These are phyloP conservation scores for Daldinia loculata DNA, from an alignment of 495 filamentous ascomycete genomes.

Conservation along the genomic window DNA sequence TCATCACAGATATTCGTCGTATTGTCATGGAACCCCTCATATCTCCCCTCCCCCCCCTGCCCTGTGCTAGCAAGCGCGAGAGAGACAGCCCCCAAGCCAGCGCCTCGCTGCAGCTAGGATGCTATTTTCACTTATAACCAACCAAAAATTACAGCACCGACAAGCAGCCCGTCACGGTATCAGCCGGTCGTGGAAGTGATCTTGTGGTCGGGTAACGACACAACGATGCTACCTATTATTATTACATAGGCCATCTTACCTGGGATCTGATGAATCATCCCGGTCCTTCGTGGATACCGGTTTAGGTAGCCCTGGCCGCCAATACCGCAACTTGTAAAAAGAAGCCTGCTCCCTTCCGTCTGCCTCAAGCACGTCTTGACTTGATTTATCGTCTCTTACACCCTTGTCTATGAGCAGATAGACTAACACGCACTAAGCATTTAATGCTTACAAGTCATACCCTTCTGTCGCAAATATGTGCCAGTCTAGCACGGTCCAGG, in stretches of 20 bases:
- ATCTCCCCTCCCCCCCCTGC: conserved; percentile 9
- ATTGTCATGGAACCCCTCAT: conserved; percentile 5
- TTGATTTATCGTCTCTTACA: conserved; percentile 30
- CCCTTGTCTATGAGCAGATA: conserved; percentile 25
- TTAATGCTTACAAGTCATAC: conserved; percentile 15
- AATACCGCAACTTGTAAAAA: conserved; percentile 21
- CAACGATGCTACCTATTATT: conserved; percentile 28
- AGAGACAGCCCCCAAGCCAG: conserved; percentile 24
- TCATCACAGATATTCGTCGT: conserved; percentile 12
- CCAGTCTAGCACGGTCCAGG: conserved; percentile 14
- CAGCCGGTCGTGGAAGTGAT: conserved; percentile 29
- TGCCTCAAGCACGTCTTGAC: not conserved
- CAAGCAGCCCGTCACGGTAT: conserved; percentile 29
- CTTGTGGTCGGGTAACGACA: conserved; percentile 34
- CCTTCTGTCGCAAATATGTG: conserved; percentile 18
- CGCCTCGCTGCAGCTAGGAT: conserved; percentile 41
- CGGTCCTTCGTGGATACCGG: conserved; percentile 19
- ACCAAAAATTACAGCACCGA: conserved; percentile 27
- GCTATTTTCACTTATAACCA: conserved; percentile 27
- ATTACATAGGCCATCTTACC: conserved; percentile 21
- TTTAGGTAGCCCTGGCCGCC: conserved; percentile 17
- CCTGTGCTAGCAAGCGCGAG: conserved; percentile 25
- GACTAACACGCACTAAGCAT: conserved; percentile 21
- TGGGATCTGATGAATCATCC: conserved; percentile 33
- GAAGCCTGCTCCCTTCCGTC: conserved; percentile 8